Evolutionary conservation across 2,329 filamentous ascomycete species (phyloP).

Genomic region (Ramularia collo-cygni): DNA sequence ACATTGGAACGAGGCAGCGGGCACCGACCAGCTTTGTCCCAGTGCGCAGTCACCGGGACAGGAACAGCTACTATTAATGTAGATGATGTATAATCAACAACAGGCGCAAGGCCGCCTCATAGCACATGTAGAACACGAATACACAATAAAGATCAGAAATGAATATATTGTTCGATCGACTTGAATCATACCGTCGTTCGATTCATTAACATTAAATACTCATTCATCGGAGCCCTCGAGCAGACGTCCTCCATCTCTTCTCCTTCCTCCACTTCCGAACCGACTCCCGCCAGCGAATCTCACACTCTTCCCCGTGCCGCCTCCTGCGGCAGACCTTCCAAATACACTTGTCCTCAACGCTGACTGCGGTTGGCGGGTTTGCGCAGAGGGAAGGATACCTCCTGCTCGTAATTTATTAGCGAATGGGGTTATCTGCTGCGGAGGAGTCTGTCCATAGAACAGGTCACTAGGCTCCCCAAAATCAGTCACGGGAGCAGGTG

Average conservation of each 20-base stretch:
- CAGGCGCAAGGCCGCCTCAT: background rate
- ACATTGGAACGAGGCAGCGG: constrained; percentile 32
- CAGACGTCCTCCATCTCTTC: too few relatives aligned
- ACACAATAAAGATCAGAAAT: too few relatives aligned
- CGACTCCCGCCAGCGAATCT: constrained; percentile 19
- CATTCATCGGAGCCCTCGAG: too few relatives aligned
- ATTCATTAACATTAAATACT: too few relatives aligned
- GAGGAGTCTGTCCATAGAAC: constrained; percentile 22
- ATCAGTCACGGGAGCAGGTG: constrained; percentile 20
- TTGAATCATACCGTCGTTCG: too few relatives aligned
- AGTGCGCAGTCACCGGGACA: constrained; percentile 28
- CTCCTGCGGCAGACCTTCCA: constrained; percentile 12
- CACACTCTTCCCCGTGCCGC: constrained; percentile 21
- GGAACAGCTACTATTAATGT: constrained; percentile 24
- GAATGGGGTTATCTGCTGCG: constrained; percentile 34
- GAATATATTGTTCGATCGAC: too few relatives aligned
- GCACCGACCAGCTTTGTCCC: constrained; percentile 23
- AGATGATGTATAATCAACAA: background rate
- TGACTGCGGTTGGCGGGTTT: too few relatives aligned
- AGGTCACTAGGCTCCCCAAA: constrained; percentile 7
- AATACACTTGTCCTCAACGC: constrained; percentile 15
- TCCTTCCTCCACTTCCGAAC: constrained; percentile 10
- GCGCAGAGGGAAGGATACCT: constrained; percentile 17
- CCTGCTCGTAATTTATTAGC: constrained; percentile 31
- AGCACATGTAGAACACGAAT: too few relatives aligned